Evolutionary conservation across 2,329 filamentous ascomycete species (phyloP).

Genomic region (Hymenoscyphus scutula): DNA sequence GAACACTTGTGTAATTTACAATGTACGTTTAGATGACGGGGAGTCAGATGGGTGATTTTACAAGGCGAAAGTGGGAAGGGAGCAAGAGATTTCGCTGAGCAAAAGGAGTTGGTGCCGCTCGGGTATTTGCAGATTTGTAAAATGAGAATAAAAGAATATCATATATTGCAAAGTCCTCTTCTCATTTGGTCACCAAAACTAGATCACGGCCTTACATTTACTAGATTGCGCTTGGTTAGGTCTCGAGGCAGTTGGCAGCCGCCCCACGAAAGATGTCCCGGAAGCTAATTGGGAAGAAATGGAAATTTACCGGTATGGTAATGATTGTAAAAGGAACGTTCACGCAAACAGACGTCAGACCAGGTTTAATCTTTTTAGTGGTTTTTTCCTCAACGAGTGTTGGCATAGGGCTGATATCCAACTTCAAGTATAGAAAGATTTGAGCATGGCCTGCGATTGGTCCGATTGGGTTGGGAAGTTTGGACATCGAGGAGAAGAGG

Average conservation of each 20-base stretch:
- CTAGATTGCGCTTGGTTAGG: not conserved
- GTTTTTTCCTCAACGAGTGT: not conserved
- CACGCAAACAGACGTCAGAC: not conserved
- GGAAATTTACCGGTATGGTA: not conserved
- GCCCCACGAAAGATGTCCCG: not conserved
- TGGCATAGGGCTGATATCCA: not conserved
- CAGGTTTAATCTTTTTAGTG: not conserved
- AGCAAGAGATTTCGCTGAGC: not conserved
- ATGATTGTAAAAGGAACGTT: not conserved
- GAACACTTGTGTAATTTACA: constrained; percentile 8
- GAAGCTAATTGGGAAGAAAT: not conserved
- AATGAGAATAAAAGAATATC: not conserved
- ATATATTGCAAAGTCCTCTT: not conserved
- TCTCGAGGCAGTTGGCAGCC: not conserved
- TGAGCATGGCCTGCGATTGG: not conserved
- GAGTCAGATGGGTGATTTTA: not conserved
- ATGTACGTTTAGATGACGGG: constrained; percentile 11
- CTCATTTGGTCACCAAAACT: not conserved
- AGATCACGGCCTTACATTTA: not conserved
- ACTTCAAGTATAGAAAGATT: not conserved
- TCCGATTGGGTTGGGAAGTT: not conserved
- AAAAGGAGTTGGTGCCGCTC: not conserved
- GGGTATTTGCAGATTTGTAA: not conserved
- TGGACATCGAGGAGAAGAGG: not conserved
- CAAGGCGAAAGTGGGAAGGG: not conserved